Conservation (phyloP, 371 early-diverging fungal species). For the Mucor sp. region DNA sequence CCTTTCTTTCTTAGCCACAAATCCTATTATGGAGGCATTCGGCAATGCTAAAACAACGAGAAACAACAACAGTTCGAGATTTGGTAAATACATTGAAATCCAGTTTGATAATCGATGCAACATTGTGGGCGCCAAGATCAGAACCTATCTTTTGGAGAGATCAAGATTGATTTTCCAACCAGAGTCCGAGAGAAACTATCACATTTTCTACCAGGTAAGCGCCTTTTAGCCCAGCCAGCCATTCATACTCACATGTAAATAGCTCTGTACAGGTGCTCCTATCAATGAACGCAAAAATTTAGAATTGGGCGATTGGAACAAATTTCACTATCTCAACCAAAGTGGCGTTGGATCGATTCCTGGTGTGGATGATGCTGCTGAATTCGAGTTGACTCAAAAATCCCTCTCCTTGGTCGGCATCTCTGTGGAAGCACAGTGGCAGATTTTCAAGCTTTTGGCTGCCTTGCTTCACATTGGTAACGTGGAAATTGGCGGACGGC, state of each 20-base stretch:
- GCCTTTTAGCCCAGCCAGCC: too few relatives aligned
- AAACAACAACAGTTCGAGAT: conserved; percentile 98
- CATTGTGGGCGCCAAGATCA: conserved; percentile 94
- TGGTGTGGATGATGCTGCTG: conserved; percentile 90
- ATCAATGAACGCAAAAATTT: conserved; percentile 79
- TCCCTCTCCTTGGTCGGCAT: conserved; percentile 88
- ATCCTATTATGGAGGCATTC: conserved; percentile 99
- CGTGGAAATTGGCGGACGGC: conserved; percentile 78
- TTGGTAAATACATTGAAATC: conserved; percentile 99
- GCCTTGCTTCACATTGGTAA: conserved; percentile 93
- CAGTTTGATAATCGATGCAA: conserved; percentile 77
- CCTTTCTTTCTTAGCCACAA: conserved; percentile 88
- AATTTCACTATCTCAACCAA: conserved; percentile 87
- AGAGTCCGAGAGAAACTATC: conserved; percentile 95
- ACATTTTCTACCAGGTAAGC: conserved; percentile 96
- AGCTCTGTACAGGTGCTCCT: conserved; percentile 89
- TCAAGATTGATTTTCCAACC: conserved; percentile 97
- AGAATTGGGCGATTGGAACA: conserved; percentile 73
- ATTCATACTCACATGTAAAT: neutral
- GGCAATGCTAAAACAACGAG: conserved; percentile 99
- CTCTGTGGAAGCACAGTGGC: conserved; percentile 82
- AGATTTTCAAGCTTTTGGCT: conserved; percentile 87
- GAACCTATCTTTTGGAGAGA: conserved; percentile 98
- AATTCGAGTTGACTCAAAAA: conserved; percentile 86
- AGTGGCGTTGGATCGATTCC: conserved; percentile 81